Evolutionary conservation across 1,139 yeast species (phyloP), one percentile per base, ranked within the genome.

Genomic region (Casaregolazyma suthepensis): DNA sequence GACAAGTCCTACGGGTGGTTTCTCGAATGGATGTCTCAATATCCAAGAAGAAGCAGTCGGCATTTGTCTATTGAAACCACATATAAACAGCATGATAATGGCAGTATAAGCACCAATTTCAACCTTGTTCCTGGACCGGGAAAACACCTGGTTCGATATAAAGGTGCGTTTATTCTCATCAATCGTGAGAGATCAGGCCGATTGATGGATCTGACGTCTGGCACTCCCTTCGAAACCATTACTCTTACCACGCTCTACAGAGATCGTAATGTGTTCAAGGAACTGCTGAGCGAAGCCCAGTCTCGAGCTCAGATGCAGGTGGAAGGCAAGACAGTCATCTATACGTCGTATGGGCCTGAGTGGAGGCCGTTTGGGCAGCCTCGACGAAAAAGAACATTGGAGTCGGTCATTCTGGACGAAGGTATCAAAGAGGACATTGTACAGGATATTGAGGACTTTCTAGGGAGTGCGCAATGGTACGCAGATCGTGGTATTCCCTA

Each of bases 341-440:
- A 81, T 70, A 89, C 96, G 1, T 87, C 96, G 1, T 91, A 94
- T 87, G 99, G 98, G 1, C 96, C 96, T 13, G 99, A 93, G 66
- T 93, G 99, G 99, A 77, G 99, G 62, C 96, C 96, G 2, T 93
- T 93, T 73, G 99, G 99, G 1, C 94, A 87, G 66, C 98, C 99
- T 1, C 78, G 97, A 60, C 85, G 85, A 61, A 91, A 93, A 70
- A 78, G 99, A 63, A 74, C 85, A 49, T 71, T 91, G 42, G 93
- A 87, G 5, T 87, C 96, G 13, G 99, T 93, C 15, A 83, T 93
- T 43, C 74, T 93, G 55, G 98, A 90, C 66, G 69, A 78, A 40
- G 93, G 89, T 1, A 74, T 93, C 48, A 82, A 83, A 59, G 87
- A 85, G 56, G 64, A 69, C 15, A 80, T 93, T 22, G 68, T 87